These are phyloP conservation scores for Penicillium antarcticum DNA, from an alignment of 495 filamentous ascomycete genomes.

Conservation along the genomic window DNA sequence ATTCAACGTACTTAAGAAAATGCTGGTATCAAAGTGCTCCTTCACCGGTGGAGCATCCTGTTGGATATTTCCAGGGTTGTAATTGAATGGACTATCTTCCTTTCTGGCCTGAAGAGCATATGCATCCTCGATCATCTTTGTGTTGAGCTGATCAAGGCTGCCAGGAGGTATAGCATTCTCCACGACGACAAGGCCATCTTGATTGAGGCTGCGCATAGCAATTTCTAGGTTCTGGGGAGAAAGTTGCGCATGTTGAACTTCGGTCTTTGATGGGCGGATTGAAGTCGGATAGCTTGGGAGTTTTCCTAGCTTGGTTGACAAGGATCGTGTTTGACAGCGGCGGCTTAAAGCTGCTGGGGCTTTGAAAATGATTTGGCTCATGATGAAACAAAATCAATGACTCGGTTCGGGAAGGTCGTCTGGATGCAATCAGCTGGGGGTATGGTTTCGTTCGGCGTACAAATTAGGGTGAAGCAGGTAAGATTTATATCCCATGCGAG, in stretches of 20 bases:
- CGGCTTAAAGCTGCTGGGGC: background rate
- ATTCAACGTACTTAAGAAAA: conserved; percentile 39
- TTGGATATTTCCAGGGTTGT: conserved; percentile 52
- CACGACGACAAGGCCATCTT: conserved; percentile 52
- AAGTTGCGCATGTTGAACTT: conserved; percentile 19
- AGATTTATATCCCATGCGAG: too few species aligned
- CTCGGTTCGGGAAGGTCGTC: too few species aligned
- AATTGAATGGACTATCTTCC: conserved; percentile 50
- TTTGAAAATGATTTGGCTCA: background rate
- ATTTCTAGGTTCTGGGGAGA: conserved; percentile 42
- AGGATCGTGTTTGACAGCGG: background rate
- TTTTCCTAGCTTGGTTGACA: background rate
- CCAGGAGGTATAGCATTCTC: conserved; percentile 43
- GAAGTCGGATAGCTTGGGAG: conserved; percentile 7
- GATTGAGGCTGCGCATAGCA: conserved; percentile 43
- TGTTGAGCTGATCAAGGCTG: conserved; percentile 45
- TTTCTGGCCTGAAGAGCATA: conserved; percentile 34
- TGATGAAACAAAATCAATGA: background rate
- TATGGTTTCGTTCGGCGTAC: too few species aligned
- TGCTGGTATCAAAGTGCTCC: conserved; percentile 35
- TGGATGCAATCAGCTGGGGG: too few species aligned
- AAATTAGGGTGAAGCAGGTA: too few species aligned
- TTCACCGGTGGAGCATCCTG: conserved; percentile 46
- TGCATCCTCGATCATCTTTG: conserved; percentile 51
- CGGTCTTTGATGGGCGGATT: conserved; percentile 14